Conservation (phyloP, 73 alveolate genomes). For the Durusdinium trenchii region DNA sequence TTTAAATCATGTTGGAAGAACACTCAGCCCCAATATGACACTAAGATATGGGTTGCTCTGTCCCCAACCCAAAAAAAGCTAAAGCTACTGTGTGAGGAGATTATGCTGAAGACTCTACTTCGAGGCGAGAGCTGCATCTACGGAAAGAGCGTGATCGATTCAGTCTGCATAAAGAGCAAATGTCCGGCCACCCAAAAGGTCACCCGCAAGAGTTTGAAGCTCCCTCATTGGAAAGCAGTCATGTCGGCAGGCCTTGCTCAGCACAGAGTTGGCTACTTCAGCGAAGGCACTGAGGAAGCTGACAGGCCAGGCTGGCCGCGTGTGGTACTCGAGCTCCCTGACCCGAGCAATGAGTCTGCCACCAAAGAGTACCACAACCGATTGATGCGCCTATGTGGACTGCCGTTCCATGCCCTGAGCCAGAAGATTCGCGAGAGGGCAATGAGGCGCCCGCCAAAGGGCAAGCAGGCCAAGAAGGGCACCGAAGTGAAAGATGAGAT, state of each 20-base stretch:
- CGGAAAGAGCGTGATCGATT: not conserved
- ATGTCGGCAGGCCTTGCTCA: not conserved
- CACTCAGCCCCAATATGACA: no score
- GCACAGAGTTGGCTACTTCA: not conserved
- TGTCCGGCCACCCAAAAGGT: not conserved
- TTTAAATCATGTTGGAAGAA: no score
- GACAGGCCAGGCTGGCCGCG: not conserved
- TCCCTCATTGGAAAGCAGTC: not conserved
- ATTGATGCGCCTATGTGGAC: not conserved
- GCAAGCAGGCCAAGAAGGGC: no score
- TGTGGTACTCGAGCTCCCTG: not conserved
- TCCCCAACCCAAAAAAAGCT: no score
- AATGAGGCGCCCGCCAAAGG: not conserved
- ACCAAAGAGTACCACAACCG: not conserved
- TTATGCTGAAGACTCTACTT: not conserved
- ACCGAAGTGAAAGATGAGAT: no score
- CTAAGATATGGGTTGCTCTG: no score
- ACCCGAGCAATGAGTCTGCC: not conserved
- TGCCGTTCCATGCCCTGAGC: not conserved
- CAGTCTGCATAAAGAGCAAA: not conserved
- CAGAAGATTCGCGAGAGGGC: not conserved
- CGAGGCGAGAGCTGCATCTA: not conserved
- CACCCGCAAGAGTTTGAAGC: not conserved
- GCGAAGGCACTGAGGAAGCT: not conserved
- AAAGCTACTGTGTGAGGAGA: no score